Conservation (phyloP, 495 filamentous ascomycete genomes). For the Penicillium paxilli region DNA sequence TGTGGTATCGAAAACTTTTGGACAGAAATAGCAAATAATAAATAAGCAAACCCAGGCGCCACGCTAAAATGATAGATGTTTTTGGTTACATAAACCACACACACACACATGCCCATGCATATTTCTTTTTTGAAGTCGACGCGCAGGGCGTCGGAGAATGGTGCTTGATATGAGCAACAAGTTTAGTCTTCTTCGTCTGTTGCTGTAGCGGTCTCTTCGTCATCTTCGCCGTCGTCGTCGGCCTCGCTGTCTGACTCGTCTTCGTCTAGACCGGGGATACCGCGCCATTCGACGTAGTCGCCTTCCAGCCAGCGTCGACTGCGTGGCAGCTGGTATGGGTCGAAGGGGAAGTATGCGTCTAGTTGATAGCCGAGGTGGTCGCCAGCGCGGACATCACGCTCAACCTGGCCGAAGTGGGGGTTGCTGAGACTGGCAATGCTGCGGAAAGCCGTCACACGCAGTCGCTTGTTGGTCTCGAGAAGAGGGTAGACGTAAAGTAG, state of each 20-base stretch:
- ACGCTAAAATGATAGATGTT: constrained; percentile 22
- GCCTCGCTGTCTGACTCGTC: constrained; percentile 51
- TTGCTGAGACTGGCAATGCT: constrained; percentile 33
- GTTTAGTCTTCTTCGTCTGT: constrained; percentile 43
- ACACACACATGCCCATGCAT: neutral
- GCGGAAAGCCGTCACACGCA: constrained; percentile 66
- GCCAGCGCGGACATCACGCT: constrained; percentile 63
- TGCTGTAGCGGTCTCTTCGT: constrained; percentile 33
- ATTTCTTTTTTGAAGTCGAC: too few species aligned
- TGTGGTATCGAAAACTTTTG: constrained; percentile 27
- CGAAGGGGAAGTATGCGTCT: constrained; percentile 95
- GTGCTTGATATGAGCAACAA: too few species aligned
- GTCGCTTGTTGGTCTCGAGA: constrained; percentile 87
- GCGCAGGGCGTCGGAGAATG: neutral
- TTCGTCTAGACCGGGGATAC: constrained; percentile 69
- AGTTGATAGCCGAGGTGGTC: constrained; percentile 73
- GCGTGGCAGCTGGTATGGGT: constrained; percentile 84
- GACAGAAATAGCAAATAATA: constrained; percentile 5
- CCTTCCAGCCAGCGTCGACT: constrained; percentile 83
- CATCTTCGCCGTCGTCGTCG: constrained; percentile 31
- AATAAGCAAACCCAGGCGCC: constrained; percentile 20
- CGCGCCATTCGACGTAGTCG: constrained; percentile 84
- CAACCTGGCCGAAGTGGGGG: constrained; percentile 41
- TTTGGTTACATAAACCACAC: constrained; percentile 4
- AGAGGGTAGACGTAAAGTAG: constrained; percentile 86